These are phyloP conservation scores for Lumnitzera littorea DNA, from an alignment of 345 rosid species.

Conservation along the genomic window DNA sequence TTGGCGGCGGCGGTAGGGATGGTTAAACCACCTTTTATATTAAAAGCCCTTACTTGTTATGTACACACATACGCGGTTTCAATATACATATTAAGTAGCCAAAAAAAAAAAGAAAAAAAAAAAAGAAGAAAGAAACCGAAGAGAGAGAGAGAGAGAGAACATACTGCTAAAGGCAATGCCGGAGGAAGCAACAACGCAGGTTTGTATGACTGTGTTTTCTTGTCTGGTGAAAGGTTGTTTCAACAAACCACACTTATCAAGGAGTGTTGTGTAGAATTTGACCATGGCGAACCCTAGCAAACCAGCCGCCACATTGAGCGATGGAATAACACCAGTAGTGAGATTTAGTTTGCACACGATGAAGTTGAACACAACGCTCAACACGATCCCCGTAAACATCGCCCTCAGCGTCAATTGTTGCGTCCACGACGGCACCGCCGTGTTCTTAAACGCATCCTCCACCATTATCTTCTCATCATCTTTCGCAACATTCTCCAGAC, in stretches of 20 bases:
- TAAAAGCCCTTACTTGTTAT: no score
- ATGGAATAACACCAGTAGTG: constrained; percentile 64
- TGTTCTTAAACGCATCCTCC: constrained; percentile 24
- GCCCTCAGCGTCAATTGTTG: constrained; percentile 46
- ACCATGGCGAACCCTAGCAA: constrained; percentile 46
- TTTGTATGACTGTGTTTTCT: constrained; percentile 82
- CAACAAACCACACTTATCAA: constrained; percentile 38
- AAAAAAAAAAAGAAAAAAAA: no score
- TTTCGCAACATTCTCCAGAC: background rate
- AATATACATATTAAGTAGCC: no score
- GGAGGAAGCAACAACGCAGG: constrained; percentile 84
- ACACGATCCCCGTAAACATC: constrained; percentile 29
- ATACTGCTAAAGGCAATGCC: constrained; percentile 95
- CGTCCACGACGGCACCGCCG: constrained; percentile 41
- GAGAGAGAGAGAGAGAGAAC: constrained; percentile 2
- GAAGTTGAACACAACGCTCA: constrained; percentile 54
- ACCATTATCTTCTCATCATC: constrained; percentile 1
- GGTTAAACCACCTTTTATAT: no score
- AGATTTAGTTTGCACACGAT: constrained; percentile 67
- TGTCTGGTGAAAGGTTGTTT: constrained; percentile 81
- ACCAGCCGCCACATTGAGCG: constrained; percentile 61
- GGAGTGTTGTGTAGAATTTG: constrained; percentile 32
- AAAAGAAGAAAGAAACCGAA: background rate
- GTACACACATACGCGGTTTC: no score
- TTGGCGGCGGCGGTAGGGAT: no score